Conservation (phyloP, 306 rosid genomes). For the Delonix regia region DNA sequence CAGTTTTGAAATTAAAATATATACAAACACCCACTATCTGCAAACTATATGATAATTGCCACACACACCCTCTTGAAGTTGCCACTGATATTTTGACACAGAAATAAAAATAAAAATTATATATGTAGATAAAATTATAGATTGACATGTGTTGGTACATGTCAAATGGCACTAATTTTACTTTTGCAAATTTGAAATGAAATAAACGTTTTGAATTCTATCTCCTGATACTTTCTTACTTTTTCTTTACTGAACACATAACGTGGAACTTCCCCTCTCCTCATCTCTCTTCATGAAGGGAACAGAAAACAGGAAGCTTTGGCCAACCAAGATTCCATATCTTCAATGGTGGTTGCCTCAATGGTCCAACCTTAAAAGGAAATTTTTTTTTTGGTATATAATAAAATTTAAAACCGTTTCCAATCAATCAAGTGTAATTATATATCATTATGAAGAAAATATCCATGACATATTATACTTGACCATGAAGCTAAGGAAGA, state of each 20-base stretch:
- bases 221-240: background rate
- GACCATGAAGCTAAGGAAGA: slow-evolving; percentile 13
- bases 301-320: background rate
- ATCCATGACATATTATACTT: background rate
- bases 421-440: background rate
- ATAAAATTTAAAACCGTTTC: background rate
- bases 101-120: too few species aligned
- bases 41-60: too few species aligned
- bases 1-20: too few species aligned
- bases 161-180: background rate
- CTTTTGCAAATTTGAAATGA: background rate
- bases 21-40: too few species aligned
- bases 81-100: too few species aligned
- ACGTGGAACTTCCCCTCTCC: background rate
- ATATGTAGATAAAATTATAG: too few species aligned
- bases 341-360: background rate
- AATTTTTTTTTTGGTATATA: background rate
- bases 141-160: background rate
- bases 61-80: too few species aligned
- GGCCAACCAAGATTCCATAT: slow-evolving; percentile 17
- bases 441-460: background rate
- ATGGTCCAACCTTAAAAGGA: background rate
- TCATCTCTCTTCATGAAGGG: background rate
- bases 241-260: background rate
- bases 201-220: background rate